These are phyloP conservation scores for Chlamydomonas applanata DNA, from an alignment of 139 green algal genomes.

Conservation along the genomic window DNA sequence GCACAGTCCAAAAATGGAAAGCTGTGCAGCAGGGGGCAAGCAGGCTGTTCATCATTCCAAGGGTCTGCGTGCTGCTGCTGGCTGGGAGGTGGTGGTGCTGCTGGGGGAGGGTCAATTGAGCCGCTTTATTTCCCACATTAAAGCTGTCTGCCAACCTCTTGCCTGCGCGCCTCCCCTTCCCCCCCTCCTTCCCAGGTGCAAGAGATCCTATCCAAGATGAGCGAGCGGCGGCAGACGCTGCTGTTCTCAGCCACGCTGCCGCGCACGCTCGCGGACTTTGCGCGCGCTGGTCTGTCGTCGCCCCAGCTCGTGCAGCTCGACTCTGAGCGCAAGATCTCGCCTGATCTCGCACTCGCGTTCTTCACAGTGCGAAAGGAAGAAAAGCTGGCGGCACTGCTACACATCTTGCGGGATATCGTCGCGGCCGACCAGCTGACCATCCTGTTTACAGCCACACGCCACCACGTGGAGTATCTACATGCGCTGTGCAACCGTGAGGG, in stretches of 20 bases:
- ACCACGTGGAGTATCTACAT: slow-evolving; percentile 93
- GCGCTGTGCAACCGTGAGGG: slow-evolving; percentile 73
- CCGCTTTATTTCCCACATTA: no score
- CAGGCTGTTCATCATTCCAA: no score
- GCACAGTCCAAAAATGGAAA: no score
- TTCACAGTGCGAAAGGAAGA: slow-evolving; percentile 82
- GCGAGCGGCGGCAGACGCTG: slow-evolving; percentile 81
- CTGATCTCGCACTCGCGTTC: slow-evolving; percentile 81
- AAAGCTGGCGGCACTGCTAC: slow-evolving; percentile 87
- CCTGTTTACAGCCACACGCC: slow-evolving; percentile 87
- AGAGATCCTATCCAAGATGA: slow-evolving; percentile 75
- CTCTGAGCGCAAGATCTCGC: slow-evolving; percentile 83
- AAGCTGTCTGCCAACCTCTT: no score
- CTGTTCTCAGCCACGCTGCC: slow-evolving; percentile 97
- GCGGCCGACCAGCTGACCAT: slow-evolving; percentile 70
- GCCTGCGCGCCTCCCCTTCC: no score
- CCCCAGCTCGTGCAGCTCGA: slow-evolving; percentile 93
- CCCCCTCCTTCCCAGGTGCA: slow-evolving; percentile 33
- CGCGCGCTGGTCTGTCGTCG: slow-evolving; percentile 73
- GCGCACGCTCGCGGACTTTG: slow-evolving; percentile 90
- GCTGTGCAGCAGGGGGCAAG: no score
- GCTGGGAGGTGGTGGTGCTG: no score
- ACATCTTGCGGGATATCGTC: slow-evolving; percentile 82
- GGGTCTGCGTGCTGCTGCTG: no score
- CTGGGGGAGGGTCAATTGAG: no score